Evolutionary conservation across 352 stramenopile species (phyloP).

Genomic region (Globisporangium heterothallicum): DNA sequence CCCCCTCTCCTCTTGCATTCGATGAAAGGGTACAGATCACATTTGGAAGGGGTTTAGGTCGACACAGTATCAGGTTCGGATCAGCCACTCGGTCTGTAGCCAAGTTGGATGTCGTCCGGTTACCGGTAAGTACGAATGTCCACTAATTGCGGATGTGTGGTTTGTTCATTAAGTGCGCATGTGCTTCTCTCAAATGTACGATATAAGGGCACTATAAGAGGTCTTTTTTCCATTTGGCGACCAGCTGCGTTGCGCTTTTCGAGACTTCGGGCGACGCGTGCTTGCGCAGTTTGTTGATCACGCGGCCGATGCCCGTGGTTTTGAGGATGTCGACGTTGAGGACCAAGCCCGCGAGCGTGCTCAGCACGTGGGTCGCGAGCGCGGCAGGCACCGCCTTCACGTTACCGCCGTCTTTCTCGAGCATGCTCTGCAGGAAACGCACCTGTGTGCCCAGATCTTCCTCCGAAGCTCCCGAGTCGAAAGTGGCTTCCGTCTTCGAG

Average conservation of each 20-base stretch:
- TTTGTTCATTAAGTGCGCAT: background rate
- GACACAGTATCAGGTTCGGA: background rate
- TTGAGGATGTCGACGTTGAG: constrained; percentile 85
- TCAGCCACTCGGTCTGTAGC: background rate
- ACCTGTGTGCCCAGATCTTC: constrained; percentile 67
- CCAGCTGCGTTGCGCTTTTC: constrained; percentile 57
- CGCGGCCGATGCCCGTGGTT: constrained; percentile 66
- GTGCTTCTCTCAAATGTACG: background rate
- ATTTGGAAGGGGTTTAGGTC: no score
- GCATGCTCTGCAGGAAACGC: constrained; percentile 59
- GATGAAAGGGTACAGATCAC: background rate
- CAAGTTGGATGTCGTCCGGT: no score
- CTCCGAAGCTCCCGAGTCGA: constrained; percentile 7
- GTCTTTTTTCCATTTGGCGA: constrained; percentile 85
- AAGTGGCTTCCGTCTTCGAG: background rate
- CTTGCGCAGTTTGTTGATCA: constrained; percentile 87
- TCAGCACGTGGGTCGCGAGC: constrained; percentile 67
- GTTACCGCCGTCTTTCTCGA: constrained; percentile 64
- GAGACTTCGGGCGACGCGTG: constrained; percentile 56
- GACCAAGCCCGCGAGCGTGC: constrained; percentile 53
- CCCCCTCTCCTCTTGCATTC: background rate
- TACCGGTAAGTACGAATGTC: background rate
- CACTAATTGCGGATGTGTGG: no score
- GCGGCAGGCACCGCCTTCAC: constrained; percentile 68
- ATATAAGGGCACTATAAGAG: constrained; percentile 32